These are phyloP conservation scores for Eimeria sp. DNA, from an alignment of 169 alveolate species.

Conservation along the genomic window DNA sequence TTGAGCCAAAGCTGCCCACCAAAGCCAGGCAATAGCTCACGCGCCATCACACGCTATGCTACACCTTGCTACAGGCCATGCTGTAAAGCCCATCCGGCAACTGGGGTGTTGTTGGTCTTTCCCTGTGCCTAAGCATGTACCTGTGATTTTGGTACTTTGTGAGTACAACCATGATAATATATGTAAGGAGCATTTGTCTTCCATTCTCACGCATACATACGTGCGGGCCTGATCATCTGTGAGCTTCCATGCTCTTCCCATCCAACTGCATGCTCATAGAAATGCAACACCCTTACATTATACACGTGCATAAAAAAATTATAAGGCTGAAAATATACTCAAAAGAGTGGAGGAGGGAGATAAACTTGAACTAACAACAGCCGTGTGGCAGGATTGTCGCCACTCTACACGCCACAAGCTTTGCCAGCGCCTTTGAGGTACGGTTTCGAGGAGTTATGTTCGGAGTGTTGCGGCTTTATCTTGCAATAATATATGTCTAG, in stretches of 20 bases:
- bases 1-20: too few relatives aligned
- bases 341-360: neutral
- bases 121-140: neutral
- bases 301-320: too few relatives aligned
- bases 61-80: too few relatives aligned
- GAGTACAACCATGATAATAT: neutral
- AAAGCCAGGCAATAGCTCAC: too few relatives aligned
- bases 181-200: neutral
- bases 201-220: neutral
- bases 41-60: too few relatives aligned
- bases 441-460: neutral
- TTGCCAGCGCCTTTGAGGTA: neutral
- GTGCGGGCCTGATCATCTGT: too few relatives aligned
- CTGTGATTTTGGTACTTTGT: neutral
- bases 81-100: too few relatives aligned
- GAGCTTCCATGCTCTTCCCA: too few relatives aligned
- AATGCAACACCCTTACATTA: too few relatives aligned
- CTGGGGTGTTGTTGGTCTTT: neutral
- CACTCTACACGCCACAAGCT: neutral
- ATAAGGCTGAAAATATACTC: neutral
- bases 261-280: too few relatives aligned
- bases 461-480: conserved; percentile 15
- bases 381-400: neutral
- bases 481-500: neutral
- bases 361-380: neutral